Evolutionary conservation across 441 rosid genomes (phyloP), one percentile per base, ranked within the genome.

Genomic region (Lepidium campestre): DNA sequence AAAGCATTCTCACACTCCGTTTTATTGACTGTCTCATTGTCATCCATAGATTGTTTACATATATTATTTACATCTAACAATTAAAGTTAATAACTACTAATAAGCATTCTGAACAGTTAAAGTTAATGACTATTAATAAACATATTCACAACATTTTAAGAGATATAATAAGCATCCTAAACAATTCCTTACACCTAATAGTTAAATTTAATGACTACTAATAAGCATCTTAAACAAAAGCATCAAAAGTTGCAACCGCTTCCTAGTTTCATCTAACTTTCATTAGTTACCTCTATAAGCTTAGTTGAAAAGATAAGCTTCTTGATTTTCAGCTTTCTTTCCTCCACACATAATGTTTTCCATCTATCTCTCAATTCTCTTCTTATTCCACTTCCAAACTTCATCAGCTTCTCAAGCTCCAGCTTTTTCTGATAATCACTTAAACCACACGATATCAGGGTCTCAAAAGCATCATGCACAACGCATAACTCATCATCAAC

Each of bases 381-480:
- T 56, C 53, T 71, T 56, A 29, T 56, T 0, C 20, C 31, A 31
- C 13, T 8, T 29, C 59, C 65, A 64, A 71, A 17, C 53, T 57
- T 71, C 54, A 40, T 64, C 18, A 71, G 54, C 46, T 64, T 64
- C 65, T 48, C n/a, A 40, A 31, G 32, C 19, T 63, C 58, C 13
- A 46, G 4, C 58, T 31, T 56, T 59, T 63, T 71, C 13, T 70
- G 69, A 56, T 57, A 62, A 13, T 7, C 50, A 4, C 57, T 70
- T 62, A 54, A 45, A 45, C 74, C 63, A 23, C 54, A 10, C 1
- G 15, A 54, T 22, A 70, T 10, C 35, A 31, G 3, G 1, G 69
- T 27, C 57, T 62, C 74, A 27, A 70, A 62, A 5, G 74, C 62
- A 54, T 70, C 58, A 4, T 3, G n/a, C 27, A 71, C 27, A 55